These are phyloP conservation scores for Naegleria lovaniensis DNA, from an alignment of 208 protist genomes.

Conservation along the genomic window DNA sequence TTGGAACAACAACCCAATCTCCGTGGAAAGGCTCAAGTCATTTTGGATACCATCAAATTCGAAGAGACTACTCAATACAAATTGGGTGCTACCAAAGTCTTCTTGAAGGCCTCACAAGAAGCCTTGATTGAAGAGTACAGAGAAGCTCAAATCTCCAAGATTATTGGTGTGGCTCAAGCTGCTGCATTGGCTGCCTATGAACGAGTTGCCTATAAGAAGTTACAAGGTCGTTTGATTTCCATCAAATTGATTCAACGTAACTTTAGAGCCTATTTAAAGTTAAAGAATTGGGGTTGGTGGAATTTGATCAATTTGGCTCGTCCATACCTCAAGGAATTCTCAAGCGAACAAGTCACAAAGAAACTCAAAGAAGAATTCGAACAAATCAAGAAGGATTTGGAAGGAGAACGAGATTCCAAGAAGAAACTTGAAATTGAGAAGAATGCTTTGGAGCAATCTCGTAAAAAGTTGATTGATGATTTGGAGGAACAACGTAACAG, in stretches of 20 bases:
- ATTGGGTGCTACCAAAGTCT: slow-evolving; percentile 65
- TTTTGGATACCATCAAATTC: neutral
- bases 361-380: slow-evolving; percentile 50
- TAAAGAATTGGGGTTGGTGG: slow-evolving; percentile 30
- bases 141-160: slow-evolving; percentile 48
- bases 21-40: slow-evolving; percentile 31
- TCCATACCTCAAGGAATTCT: slow-evolving; percentile 42
- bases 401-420: too few relatives aligned
- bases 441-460: neutral
- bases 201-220: slow-evolving; percentile 46
- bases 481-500: neutral
- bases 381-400: slow-evolving; percentile 7
- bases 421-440: too few relatives aligned
- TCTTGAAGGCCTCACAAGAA: slow-evolving; percentile 61
- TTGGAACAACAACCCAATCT: slow-evolving; percentile 46
- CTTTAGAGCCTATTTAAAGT: slow-evolving; percentile 34
- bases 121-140: slow-evolving; percentile 63
- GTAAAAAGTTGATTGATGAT: neutral
- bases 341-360: slow-evolving; percentile 46
- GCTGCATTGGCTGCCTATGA: slow-evolving; percentile 48
- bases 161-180: slow-evolving; percentile 58
- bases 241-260: slow-evolving; percentile 59
- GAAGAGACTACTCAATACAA: slow-evolving; percentile 47
- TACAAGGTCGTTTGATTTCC: slow-evolving; percentile 47
- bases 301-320: slow-evolving; percentile 53